Evolutionary conservation across 1,139 yeast species (phyloP), one percentile per base, ranked within the genome.

Genomic region (Pichia sp.): DNA sequence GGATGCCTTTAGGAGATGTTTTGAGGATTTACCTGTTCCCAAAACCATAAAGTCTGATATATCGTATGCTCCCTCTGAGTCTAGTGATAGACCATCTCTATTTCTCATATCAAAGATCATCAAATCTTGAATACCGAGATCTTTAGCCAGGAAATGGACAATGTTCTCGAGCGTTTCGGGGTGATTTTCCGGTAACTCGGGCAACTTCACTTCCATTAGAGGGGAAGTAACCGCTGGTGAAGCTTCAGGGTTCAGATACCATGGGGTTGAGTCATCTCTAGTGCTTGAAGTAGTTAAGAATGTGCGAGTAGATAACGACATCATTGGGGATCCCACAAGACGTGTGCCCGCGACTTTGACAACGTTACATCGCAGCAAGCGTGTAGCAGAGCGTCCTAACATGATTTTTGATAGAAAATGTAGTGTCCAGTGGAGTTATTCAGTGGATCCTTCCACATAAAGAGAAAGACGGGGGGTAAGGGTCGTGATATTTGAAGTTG

Each of bases 11-110:
- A 70, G 77, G 18, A 86, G 62, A 59, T 88, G 97, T 44, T 74
- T 77, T 29, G 76, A 74, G 20, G 91, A 77, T 52, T 79, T 81
- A 2, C 95, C 96, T 0, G 93, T 72, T n/a, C 78, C 72, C 2
- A 88, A 60, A 5, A 87, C 60, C 62, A 82, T 72, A 49, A 66
- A 77, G 35, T 66, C 62, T 41, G 67, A 49, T 49, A 69, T 43
- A 22, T 67, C 69, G 27, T 59, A 50, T 1, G 69, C 63, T 8
- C 66, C 63, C 27, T 67, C 64, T 34, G 66, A 69, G 4, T 70
- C 68, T 32, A 16, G 11, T 3, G 17, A 13, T 8, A 14, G 14
- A 8, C 17, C 14, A 8, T 60, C 56, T 29, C 67, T 32, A 22
- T 39, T 57, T 40, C 75, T 58, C 37, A 72, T 56, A 48, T 77